A percentile compares a stretch with the other conserved stretches of the same genome.
Conservation (phyloP, 352 stramenopile genomes). For the Pythium diclinum region DNA sequence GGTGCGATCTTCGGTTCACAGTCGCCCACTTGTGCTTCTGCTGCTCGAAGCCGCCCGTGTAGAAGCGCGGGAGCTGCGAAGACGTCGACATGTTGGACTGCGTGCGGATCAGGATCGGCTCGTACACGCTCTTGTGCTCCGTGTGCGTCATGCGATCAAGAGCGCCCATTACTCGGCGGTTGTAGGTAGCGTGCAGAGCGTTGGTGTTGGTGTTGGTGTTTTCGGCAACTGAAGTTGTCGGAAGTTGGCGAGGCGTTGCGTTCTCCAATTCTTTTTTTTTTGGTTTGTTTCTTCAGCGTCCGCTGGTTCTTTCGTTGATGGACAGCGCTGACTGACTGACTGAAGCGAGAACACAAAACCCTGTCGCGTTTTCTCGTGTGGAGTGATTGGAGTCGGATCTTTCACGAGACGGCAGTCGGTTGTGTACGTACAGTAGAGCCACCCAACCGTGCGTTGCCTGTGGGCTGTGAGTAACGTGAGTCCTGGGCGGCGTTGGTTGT, state of each 20-base stretch:
- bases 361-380: conserved; percentile 5
- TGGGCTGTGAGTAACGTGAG: conserved; percentile 5
- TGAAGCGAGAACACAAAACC: conserved; percentile 1
- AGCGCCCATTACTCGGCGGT: conserved; percentile 17
- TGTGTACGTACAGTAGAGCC: conserved; percentile 11
- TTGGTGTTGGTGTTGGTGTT: conserved; percentile 5
- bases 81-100: conserved; percentile 19
- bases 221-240: neutral
- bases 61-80: conserved; percentile 37
- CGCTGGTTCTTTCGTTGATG: conserved; percentile 1
- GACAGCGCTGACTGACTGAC: neutral
- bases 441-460: conserved; percentile 7
- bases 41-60: conserved; percentile 67
- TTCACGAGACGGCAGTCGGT: neutral
- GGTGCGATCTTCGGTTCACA: conserved; percentile 54
- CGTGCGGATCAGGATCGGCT: conserved; percentile 22
- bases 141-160: conserved; percentile 9
- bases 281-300: neutral
- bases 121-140: conserved; percentile 24
- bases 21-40: conserved; percentile 76
- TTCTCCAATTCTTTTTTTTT: neutral
- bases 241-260: neutral
- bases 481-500: neutral
- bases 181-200: neutral
- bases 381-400: conserved; percentile 17